phyloP scores from a whole-genome alignment of 371 early-diverging fungal species.

The Mucor racemosus region DNA sequence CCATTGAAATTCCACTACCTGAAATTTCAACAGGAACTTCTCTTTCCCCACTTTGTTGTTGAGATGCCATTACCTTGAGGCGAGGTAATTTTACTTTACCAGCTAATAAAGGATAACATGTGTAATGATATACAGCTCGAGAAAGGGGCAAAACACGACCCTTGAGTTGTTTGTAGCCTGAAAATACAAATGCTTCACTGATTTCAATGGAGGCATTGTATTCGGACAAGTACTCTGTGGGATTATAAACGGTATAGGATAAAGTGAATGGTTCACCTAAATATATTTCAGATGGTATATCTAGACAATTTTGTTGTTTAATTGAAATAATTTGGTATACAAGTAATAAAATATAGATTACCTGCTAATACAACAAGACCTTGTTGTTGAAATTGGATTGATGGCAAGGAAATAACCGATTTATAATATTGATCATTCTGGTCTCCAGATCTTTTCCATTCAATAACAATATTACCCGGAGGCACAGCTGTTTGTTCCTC shows the following conservation, averaged over 20 bases:
- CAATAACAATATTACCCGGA: constrained; percentile 40
- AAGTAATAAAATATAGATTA: constrained; percentile 19
- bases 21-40: constrained; percentile 41
- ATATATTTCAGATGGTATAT: constrained; percentile 56
- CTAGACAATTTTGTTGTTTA: constrained; percentile 2
- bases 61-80: constrained; percentile 50
- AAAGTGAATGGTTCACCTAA: constrained; percentile 67
- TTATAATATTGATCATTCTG: constrained; percentile 24
- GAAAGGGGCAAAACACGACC: constrained; percentile 64
- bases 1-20: constrained; percentile 24
- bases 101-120: constrained; percentile 53
- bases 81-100: constrained; percentile 60
- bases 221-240: constrained; percentile 60
- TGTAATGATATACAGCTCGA: constrained; percentile 38
- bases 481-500: constrained; percentile 37
- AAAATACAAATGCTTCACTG: constrained; percentile 75
- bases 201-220: constrained; percentile 65
- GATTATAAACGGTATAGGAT: constrained; percentile 66
- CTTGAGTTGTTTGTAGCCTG: constrained; percentile 67
- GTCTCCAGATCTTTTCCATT: constrained; percentile 49
- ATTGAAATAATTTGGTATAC: not conserved
- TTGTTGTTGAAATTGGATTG: constrained; percentile 38
- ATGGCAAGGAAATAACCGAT: constrained; percentile 34
- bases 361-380: constrained; percentile 43
- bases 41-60: constrained; percentile 41